phyloP scores from a whole-genome alignment of 139 green algal genomes.

The Chlorella vulgaris region DNA sequence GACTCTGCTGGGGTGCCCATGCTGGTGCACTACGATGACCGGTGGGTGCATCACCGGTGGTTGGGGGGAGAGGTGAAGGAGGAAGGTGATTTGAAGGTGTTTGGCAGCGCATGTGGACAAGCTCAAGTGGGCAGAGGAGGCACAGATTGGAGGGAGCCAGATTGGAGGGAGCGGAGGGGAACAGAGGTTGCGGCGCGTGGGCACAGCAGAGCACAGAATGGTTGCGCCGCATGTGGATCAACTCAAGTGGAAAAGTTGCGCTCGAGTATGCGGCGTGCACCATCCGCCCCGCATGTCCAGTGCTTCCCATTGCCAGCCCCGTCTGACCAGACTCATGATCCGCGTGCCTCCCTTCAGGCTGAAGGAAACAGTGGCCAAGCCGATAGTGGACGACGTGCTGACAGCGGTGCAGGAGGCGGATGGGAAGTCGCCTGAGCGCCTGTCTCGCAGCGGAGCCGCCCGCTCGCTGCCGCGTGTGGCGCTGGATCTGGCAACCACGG shows the following conservation, averaged over 20 bases:
- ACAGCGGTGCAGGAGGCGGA: constrained; percentile 65
- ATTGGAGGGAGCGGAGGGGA: too few relatives aligned
- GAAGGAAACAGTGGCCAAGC: constrained; percentile 60
- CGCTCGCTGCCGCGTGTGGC: constrained; percentile 77
- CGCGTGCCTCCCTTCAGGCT: background rate
- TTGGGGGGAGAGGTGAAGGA: background rate
- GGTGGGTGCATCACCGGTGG: background rate
- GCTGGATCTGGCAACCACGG: constrained; percentile 95
- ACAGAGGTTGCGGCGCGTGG: too few relatives aligned
- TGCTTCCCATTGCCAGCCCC: background rate
- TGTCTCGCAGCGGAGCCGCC: constrained; percentile 21
- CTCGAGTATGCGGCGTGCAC: too few relatives aligned
- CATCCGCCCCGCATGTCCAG: too few relatives aligned
- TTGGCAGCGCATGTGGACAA: too few relatives aligned
- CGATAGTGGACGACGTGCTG: constrained; percentile 84
- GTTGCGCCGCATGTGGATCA: too few relatives aligned
- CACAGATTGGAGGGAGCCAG: too few relatives aligned
- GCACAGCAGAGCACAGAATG: too few relatives aligned
- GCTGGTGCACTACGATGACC: constrained; percentile 36
- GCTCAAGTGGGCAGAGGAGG: too few relatives aligned
- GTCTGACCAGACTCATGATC: background rate
- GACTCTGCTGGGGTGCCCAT: constrained; percentile 12
- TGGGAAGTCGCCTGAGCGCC: constrained; percentile 35
- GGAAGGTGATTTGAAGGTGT: background rate
- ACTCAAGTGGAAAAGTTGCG: too few relatives aligned